These are phyloP conservation scores for Elsinoe ampelina DNA, from an alignment of 2,329 filamentous ascomycete genomes.

Conservation along the genomic window DNA sequence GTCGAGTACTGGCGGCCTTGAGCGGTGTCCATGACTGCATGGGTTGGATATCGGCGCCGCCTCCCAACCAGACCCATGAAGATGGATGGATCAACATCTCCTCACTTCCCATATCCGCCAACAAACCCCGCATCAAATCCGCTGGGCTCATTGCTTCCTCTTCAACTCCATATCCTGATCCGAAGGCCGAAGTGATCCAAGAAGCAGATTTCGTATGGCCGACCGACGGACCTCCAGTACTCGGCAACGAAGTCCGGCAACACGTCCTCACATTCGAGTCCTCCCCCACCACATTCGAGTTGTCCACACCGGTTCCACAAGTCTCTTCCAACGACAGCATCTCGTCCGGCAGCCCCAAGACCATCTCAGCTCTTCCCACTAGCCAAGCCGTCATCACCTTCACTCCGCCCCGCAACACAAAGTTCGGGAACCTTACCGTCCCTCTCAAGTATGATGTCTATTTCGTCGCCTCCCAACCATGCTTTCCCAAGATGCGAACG, in stretches of 20 bases:
- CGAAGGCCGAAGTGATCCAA: conserved; percentile 20
- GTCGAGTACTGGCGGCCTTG: conserved; percentile 41
- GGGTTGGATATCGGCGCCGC: conserved; percentile 43
- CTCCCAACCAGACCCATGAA: conserved; percentile 28
- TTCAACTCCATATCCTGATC: conserved; percentile 29
- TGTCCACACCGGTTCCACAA: neutral
- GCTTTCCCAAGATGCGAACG: conserved; percentile 33
- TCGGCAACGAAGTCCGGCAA: conserved; percentile 22
- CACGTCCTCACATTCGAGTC: conserved; percentile 18
- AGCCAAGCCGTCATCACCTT: conserved; percentile 26
- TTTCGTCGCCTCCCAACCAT: conserved; percentile 48
- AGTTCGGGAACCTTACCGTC: conserved; percentile 22
- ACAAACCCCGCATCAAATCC: conserved; percentile 28
- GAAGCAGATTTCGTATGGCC: conserved; percentile 31
- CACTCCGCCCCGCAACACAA: conserved; percentile 19
- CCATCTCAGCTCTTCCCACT: neutral
- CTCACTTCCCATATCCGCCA: conserved; percentile 19
- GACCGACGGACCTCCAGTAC: conserved; percentile 24
- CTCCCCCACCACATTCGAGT: conserved; percentile 17
- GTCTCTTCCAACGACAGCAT: conserved; percentile 4
- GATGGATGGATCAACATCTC: conserved; percentile 44
- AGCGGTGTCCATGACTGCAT: conserved; percentile 41
- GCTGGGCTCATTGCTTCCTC: conserved; percentile 26
- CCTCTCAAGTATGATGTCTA: conserved; percentile 42
- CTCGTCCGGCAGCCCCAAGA: conserved; percentile 25